Percentiles rank a stretch among this genome's conserved stretches.
phyloP scores from a whole-genome alignment of 1,284 basidiomycete genomes.

The Lentinula novae-zelandiae region DNA sequence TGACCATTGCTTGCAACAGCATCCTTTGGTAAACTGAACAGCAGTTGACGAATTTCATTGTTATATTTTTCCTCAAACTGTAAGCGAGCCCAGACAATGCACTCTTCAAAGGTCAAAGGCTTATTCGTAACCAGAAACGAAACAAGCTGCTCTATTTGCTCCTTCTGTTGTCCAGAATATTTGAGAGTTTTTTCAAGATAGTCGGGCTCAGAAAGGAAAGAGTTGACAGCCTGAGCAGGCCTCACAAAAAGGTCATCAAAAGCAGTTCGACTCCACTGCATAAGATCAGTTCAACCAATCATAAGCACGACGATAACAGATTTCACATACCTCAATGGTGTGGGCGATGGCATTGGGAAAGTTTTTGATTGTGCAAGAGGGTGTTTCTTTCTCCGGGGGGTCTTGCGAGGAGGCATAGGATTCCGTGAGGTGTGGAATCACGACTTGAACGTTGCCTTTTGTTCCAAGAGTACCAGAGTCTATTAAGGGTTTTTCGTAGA shows the following conservation, averaged over 20 bases:
- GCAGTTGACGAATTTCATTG: constrained; percentile 90
- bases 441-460: constrained; percentile 97
- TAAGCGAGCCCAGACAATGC: constrained; percentile 94
- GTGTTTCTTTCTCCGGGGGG: constrained; percentile 97
- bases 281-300: neutral
- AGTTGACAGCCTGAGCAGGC: constrained; percentile 92
- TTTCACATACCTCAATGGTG: constrained; percentile 80
- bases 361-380: constrained; percentile 98
- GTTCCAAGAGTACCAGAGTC: constrained; percentile 99
- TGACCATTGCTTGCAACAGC: constrained; percentile 86
- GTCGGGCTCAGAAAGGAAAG: constrained; percentile 96
- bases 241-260: constrained; percentile 95
- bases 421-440: constrained; percentile 94
- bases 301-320: neutral
- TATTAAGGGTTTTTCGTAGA: constrained; percentile 94
- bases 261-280: constrained; percentile 89
- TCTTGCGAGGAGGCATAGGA: constrained; percentile 99
- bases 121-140: constrained; percentile 91
- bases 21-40: constrained; percentile 95
- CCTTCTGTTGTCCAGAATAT: constrained; percentile 85
- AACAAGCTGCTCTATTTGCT: constrained; percentile 89
- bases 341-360: constrained; percentile 99
- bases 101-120: constrained; percentile 95
- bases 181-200: constrained; percentile 91
- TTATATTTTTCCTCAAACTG: constrained; percentile 96